Evolutionary conservation across 768 basidiomycete species (phyloP).

Genomic region (Trametes maxima): DNA sequence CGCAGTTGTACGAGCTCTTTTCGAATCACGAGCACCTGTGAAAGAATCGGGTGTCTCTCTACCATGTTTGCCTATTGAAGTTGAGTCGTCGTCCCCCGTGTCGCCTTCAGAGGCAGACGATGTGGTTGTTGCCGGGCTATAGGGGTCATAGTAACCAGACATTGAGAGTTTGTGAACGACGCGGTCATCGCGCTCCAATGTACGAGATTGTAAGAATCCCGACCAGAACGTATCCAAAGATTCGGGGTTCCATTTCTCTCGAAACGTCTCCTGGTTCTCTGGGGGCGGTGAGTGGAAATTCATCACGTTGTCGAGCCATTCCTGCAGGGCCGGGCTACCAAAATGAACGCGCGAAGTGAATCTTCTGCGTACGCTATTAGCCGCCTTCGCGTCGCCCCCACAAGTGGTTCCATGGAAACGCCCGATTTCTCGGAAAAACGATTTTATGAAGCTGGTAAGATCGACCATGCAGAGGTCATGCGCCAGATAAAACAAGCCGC

Average conservation of each 20-base stretch:
- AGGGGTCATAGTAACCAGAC: not conserved
- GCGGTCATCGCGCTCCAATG: not conserved
- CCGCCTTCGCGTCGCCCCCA: not conserved
- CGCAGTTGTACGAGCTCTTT: too few relatives aligned
- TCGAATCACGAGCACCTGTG: too few relatives aligned
- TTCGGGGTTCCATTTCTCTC: not conserved
- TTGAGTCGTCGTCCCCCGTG: too few relatives aligned
- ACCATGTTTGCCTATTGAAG: too few relatives aligned
- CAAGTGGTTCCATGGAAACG: not conserved
- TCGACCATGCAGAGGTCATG: not conserved
- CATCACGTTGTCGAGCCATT: constrained; percentile 7
- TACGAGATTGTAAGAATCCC: not conserved
- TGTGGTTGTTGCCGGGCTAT: too few relatives aligned
- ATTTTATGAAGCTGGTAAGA: not conserved
- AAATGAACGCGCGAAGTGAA: not conserved
- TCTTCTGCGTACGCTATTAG: not conserved
- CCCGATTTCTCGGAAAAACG: not conserved
- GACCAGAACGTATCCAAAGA: not conserved
- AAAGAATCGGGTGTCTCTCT: too few relatives aligned
- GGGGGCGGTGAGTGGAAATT: not conserved
- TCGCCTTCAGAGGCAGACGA: too few relatives aligned
- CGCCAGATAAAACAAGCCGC: not conserved
- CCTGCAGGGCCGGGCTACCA: not conserved
- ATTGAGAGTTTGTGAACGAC: not conserved
- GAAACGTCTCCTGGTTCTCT: not conserved